A percentile compares a stretch with the other conserved stretches of the same genome.
Evolutionary conservation across 164 flowering plant species (phyloP).

Genomic region (Macadamia tetraphylla): DNA sequence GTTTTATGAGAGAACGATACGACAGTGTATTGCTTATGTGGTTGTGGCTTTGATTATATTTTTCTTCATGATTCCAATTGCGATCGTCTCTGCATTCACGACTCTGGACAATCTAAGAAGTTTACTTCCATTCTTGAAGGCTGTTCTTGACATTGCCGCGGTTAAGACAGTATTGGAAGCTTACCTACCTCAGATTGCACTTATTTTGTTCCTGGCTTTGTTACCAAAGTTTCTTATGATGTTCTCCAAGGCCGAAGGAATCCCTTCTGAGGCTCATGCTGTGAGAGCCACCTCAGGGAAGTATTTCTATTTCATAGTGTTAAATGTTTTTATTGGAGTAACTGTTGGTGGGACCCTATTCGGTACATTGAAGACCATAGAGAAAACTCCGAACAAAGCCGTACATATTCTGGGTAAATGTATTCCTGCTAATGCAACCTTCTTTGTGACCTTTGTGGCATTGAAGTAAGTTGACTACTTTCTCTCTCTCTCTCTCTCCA

Average conservation of each 20-base stretch:
- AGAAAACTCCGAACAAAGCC: constrained; percentile 38
- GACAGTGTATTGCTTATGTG: constrained; percentile 55
- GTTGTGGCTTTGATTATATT: constrained; percentile 62
- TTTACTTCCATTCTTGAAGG: constrained; percentile 66
- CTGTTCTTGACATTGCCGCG: constrained; percentile 33
- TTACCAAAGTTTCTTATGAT: constrained; percentile 73
- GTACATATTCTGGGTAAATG: constrained; percentile 42
- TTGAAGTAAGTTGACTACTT: constrained; percentile 55
- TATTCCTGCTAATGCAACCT: constrained; percentile 80
- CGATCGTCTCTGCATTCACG: constrained; percentile 74
- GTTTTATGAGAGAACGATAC: constrained; percentile 48
- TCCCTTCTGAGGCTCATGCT: constrained; percentile 71
- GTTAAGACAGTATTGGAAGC: constrained; percentile 80
- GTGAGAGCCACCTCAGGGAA: constrained; percentile 90
- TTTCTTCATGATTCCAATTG: constrained; percentile 88
- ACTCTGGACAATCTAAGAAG: constrained; percentile 66
- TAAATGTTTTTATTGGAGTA: constrained; percentile 91
- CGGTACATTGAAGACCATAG: constrained; percentile 42
- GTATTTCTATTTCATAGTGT: constrained; percentile 75
- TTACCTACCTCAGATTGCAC: constrained; percentile 87
- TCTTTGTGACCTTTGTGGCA: constrained; percentile 91
- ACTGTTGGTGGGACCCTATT: constrained; percentile 72
- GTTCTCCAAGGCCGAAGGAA: constrained; percentile 78
- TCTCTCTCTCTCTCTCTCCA: too few relatives aligned
- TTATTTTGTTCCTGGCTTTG: constrained; percentile 70